Evolutionary conservation across 1,284 basidiomycete species (phyloP), one percentile per base, ranked within the genome.

Genomic region (Rhodotorula sp.): DNA sequence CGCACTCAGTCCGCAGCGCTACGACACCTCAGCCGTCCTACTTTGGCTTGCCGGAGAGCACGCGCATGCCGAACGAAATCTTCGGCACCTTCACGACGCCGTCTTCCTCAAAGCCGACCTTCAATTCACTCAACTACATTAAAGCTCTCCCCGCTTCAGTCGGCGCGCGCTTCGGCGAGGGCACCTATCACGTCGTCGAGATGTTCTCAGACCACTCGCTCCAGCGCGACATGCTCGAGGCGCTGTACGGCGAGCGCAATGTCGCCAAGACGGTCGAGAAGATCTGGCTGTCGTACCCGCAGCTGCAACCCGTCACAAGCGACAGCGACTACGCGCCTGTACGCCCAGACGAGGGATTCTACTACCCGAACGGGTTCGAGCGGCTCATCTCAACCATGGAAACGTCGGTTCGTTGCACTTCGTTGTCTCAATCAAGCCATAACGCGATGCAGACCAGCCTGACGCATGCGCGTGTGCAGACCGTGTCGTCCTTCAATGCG

Each of bases 101-200:
- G 48, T 82, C 82, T 16, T 85, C 85, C 13, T 82, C 83, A 16
- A 85, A 85, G 64, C 91, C 93, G 1, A 88, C 90, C 67, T 97
- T 98, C 83, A 93, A 93, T 79, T 92, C 91, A 2, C 81, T 98
- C 61, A 89, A 89, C n/a, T 97, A 97, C 82, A 89, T 92, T 70
- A 88, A 89, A 4, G 83, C 82, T 52, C 82, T 90, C 54, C 66
- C 71, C 13, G 7, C 48, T 5, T 27, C 44, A 17, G 25, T 57
- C 55, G 44, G 49, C 23, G 19, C 27, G 14, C 27, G 34, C 13
- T 58, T 62, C 25, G 66, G 66, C 45, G 50, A 25, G 12, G 59
- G 58, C 23, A 17, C 21, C 7, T 72, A 66, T 25, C 90, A 88
- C 85, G 84, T 86, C 23, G 91, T 93, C 67, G 94, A 94, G 84